Conservation (phyloP, 2,329 filamentous ascomycete genomes). For the Penicillium sp. region DNA sequence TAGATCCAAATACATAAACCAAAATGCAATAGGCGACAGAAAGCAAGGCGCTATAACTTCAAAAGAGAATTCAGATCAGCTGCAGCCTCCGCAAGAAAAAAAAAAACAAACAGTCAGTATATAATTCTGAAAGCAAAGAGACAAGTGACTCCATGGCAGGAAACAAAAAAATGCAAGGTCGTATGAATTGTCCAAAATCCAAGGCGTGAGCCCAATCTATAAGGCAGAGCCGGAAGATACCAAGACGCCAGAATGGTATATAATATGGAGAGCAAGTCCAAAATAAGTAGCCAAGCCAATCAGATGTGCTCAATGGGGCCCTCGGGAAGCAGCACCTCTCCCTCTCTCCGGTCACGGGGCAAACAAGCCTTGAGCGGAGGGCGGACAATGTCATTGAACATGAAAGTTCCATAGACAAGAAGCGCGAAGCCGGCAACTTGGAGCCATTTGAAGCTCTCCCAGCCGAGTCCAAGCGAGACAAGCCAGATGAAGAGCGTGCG, state of each 20-base stretch:
- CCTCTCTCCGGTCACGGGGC: constrained; percentile 54
- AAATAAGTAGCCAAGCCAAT: constrained; percentile 1
- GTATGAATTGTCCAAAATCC: neutral
- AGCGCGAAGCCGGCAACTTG: constrained; percentile 86
- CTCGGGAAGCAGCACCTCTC: constrained; percentile 66
- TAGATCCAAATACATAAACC: neutral
- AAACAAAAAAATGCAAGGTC: constrained; percentile 5
- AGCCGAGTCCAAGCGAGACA: constrained; percentile 85
- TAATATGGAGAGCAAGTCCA: neutral
- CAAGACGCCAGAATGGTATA: neutral
- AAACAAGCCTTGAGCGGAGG: constrained; percentile 73
- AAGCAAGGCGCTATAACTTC: neutral
- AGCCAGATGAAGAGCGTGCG: constrained; percentile 98
- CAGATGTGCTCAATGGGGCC: constrained; percentile 75
- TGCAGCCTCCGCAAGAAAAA: neutral
- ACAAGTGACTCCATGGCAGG: constrained; percentile 2
- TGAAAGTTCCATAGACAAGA: constrained; percentile 92
- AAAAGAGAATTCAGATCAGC: neutral
- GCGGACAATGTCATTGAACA: constrained; percentile 92
- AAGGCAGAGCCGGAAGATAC: neutral
- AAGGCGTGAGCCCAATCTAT: neutral
- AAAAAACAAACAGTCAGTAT: neutral
- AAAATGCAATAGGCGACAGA: neutral
- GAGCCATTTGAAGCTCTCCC: constrained; percentile 97
- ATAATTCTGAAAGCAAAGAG: neutral